phyloP scores from a whole-genome alignment of 257 asterid species.

The Ajuga chamaepitys region DNA sequence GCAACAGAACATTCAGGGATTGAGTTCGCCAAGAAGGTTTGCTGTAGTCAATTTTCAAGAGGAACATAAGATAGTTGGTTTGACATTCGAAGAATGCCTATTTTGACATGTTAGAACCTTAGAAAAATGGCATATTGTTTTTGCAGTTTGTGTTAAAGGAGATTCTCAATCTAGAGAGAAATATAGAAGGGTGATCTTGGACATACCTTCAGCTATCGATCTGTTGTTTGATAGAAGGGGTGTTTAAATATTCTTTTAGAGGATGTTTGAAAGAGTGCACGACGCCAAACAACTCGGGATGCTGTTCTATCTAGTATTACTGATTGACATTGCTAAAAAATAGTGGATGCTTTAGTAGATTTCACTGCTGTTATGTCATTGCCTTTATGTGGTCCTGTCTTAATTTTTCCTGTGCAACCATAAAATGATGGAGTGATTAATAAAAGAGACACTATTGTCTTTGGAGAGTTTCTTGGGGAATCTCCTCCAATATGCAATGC shows the following conservation, averaged over 20 bases:
- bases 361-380: not conserved
- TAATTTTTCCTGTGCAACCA: not conserved
- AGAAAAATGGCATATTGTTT: not conserved
- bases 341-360: not conserved
- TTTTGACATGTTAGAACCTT: not conserved
- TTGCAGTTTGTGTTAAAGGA: not conserved
- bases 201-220: not conserved
- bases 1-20: not conserved
- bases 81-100: not conserved
- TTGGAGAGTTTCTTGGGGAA: not conserved
- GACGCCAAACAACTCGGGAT: not conserved
- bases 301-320: not conserved
- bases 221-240: not conserved
- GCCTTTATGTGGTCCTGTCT: not conserved
- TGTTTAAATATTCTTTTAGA: not conserved
- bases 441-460: not conserved
- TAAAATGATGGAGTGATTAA: not conserved
- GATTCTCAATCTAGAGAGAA: not conserved
- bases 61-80: not conserved
- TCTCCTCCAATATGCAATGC: not conserved
- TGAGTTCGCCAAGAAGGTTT: not conserved
- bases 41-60: not conserved
- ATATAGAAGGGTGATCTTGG: not conserved
- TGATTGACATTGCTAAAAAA: not conserved
- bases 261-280: not conserved